Conservation (phyloP, 1,284 basidiomycete genomes). For the Cystobasidium pallidum region DNA sequence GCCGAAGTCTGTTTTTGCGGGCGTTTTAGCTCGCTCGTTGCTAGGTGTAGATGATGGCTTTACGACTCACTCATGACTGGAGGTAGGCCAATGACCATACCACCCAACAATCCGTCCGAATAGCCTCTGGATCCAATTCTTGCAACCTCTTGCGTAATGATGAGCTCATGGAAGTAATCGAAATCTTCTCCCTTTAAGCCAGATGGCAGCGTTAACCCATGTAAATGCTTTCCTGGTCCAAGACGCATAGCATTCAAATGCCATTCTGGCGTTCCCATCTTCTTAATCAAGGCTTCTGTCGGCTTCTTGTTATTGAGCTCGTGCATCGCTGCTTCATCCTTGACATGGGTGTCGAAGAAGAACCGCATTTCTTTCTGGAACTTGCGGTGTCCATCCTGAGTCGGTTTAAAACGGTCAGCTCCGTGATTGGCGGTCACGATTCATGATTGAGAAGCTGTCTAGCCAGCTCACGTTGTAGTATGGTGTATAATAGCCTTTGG, state of each 20-base stretch:
- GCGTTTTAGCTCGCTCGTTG: neutral
- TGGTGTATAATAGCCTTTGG: slow-evolving; percentile 74
- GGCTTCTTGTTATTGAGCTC: slow-evolving; percentile 55
- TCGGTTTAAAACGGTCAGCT: slow-evolving; percentile 23
- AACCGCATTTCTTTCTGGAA: slow-evolving; percentile 56
- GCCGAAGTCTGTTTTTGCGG: slow-evolving; percentile 65
- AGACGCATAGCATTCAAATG: slow-evolving; percentile 87
- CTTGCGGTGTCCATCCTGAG: slow-evolving; percentile 58
- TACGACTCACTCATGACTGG: slow-evolving; percentile 60
- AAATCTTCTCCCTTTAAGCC: slow-evolving; percentile 88
- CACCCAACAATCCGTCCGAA: slow-evolving; percentile 74
- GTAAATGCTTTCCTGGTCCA: slow-evolving; percentile 75
- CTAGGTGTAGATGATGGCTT: slow-evolving; percentile 49
- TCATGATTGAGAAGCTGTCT: slow-evolving; percentile 45
- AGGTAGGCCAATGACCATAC: slow-evolving; percentile 75
- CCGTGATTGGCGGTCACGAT: neutral
- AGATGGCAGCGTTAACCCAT: slow-evolving; percentile 77
- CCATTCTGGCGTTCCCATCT: slow-evolving; percentile 59
- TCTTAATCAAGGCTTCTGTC: slow-evolving; percentile 55
- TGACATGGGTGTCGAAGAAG: slow-evolving; percentile 52
- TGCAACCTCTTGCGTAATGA: slow-evolving; percentile 73
- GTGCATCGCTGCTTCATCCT: slow-evolving; percentile 53
- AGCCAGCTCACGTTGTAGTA: slow-evolving; percentile 77
- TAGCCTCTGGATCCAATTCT: slow-evolving; percentile 78
- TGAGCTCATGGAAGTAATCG: slow-evolving; percentile 77